Conservation (phyloP, 345 rosid species). For the Syzygium aromaticum region DNA sequence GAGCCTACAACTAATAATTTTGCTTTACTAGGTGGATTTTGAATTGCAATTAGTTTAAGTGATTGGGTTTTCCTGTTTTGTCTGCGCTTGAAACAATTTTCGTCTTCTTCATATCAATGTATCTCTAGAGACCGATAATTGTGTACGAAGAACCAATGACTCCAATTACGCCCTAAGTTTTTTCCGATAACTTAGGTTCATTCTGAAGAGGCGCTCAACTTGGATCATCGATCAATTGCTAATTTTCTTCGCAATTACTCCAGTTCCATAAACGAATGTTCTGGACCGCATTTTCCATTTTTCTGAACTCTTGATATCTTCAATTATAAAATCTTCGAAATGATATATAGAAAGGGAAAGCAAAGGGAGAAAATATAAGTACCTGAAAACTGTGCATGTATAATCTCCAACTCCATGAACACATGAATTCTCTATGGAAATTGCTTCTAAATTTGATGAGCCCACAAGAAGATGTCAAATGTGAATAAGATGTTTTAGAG, state of each 20-base stretch:
- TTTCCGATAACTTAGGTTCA: not conserved
- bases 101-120: not conserved
- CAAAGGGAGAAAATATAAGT: not conserved
- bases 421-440: not conserved
- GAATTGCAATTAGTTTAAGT: not conserved
- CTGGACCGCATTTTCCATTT: not conserved
- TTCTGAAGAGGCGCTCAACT: not conserved
- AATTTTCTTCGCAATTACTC: not conserved
- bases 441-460: not conserved
- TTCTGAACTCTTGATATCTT: not conserved
- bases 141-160: not conserved
- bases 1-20: not conserved
- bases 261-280: not conserved
- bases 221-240: not conserved
- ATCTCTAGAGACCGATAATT: not conserved
- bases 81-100: not conserved
- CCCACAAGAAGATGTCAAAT: not conserved
- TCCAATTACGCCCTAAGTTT: not conserved
- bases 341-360: not conserved
- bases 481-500: not conserved
- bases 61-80: not conserved
- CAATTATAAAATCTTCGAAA: not conserved
- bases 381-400: not conserved
- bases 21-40: not conserved
- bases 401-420: not conserved